phyloP scores from a whole-genome alignment of 2,329 filamentous ascomycete genomes.

The Talaromyces sp. region DNA sequence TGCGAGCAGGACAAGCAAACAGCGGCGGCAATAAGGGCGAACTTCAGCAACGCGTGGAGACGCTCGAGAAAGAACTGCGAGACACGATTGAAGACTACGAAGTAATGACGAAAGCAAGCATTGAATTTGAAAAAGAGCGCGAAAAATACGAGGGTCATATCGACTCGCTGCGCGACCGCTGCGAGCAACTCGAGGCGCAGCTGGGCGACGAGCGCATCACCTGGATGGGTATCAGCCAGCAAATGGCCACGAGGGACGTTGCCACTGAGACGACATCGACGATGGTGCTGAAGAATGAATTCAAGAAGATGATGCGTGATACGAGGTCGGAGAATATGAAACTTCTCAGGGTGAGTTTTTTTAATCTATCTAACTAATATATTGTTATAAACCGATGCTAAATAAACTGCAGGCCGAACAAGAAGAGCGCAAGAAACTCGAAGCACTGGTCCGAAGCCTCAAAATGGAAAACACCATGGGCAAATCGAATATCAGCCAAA shows the following conservation, averaged over 20 bases:
- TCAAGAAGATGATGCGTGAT: conserved; percentile 77
- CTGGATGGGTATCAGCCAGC: conserved; percentile 58
- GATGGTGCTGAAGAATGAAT: conserved; percentile 65
- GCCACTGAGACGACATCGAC: conserved; percentile 58
- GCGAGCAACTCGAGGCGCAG: conserved; percentile 58
- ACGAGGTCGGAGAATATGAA: conserved; percentile 61
- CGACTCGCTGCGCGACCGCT: conserved; percentile 59
- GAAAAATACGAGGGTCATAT: conserved; percentile 59
- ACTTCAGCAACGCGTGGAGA: conserved; percentile 44
- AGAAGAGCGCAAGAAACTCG: conserved; percentile 64
- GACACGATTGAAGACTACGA: conserved; percentile 68
- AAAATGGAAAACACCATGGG: conserved; percentile 36
- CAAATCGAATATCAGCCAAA: conserved; percentile 29
- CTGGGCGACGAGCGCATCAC: conserved; percentile 63
- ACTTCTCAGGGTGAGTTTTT: conserved; percentile 54
- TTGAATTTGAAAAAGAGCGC: conserved; percentile 67
- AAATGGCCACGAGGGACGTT: conserved; percentile 36
- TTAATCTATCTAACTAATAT: background rate
- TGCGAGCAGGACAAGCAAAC: conserved; percentile 30
- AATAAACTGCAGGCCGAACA: conserved; percentile 55
- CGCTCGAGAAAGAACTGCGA: conserved; percentile 59
- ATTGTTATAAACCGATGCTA: conserved; percentile 9
- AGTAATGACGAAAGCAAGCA: conserved; percentile 61
- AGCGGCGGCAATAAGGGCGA: conserved; percentile 26
- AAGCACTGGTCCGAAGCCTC: conserved; percentile 53